Evolutionary conservation across 1,284 basidiomycete species (phyloP).

Genomic region (Laetiporus sulphureus): DNA sequence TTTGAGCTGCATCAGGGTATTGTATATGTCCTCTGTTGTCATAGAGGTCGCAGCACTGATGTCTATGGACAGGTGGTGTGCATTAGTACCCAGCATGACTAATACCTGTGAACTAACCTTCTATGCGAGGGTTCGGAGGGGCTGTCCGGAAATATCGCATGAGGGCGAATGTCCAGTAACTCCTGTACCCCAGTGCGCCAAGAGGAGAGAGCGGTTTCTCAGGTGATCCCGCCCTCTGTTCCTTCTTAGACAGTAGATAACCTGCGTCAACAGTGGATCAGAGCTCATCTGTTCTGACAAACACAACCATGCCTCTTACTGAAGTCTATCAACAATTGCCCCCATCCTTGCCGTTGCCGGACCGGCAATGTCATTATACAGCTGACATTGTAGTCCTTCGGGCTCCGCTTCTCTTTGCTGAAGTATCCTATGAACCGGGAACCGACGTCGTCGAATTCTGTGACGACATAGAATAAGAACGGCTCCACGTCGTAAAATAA

Average conservation of each 20-base stretch:
- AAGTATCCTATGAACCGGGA: slow-evolving; percentile 98
- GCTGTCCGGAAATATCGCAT: slow-evolving; percentile 74
- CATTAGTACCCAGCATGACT: slow-evolving; percentile 4
- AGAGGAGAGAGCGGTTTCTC: slow-evolving; percentile 91
- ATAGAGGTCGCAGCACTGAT: slow-evolving; percentile 86
- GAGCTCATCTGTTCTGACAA: neutral
- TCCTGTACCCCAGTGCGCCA: slow-evolving; percentile 88
- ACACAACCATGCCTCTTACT: slow-evolving; percentile 54
- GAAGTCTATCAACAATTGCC: slow-evolving; percentile 92
- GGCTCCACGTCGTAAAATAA: slow-evolving; percentile 99
- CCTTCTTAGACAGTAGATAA: slow-evolving; percentile 94
- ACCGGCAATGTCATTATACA: slow-evolving; percentile 99
- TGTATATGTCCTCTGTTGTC: slow-evolving; percentile 85
- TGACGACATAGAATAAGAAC: slow-evolving; percentile 98
- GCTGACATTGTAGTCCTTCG: slow-evolving; percentile 94
- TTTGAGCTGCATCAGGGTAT: slow-evolving; percentile 69
- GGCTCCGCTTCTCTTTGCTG: slow-evolving; percentile 96
- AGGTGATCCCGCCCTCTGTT: slow-evolving; percentile 81
- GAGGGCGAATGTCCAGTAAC: slow-evolving; percentile 92
- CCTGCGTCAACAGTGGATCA: slow-evolving; percentile 41
- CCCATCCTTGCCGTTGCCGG: slow-evolving; percentile 92
- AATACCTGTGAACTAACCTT: slow-evolving; percentile 49
- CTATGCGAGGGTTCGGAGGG: slow-evolving; percentile 56
- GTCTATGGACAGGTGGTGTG: slow-evolving; percentile 43
- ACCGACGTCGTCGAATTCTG: slow-evolving; percentile 84